Evolutionary conservation across 2,329 filamentous ascomycete species (phyloP), one percentile per base, ranked within the genome.

Genomic region (Exophiala bonariae): DNA sequence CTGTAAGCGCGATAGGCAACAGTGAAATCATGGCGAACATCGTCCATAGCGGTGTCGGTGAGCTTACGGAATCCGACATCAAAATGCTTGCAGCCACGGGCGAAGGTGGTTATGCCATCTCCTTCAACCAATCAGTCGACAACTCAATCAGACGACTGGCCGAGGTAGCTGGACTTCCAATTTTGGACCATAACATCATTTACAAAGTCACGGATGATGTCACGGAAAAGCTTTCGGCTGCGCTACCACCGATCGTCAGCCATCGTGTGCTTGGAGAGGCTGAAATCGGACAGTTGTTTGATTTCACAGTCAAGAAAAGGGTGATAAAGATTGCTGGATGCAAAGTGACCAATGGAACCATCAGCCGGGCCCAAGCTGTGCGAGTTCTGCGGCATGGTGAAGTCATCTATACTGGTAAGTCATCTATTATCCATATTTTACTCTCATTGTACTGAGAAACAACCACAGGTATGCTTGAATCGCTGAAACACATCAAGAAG

Each of bases 401-500:
- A 61, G 78, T 82, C 42, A 63, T 97, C 9, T 93, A 85, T 64
- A 85, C 95, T 66, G 92, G 92, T 95, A 75, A 72, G 86, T 76
- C 10, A 8, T 22, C 32, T 35, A 23, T 39, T 14, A 19, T 35
- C 3, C 5, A 3, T 14, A n/a, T n/a, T n/a, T n/a, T n/a, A n/a
- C n/a, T n/a, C n/a, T n/a, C n/a, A n/a, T n/a, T n/a, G n/a, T n/a
- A n/a, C n/a, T n/a, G n/a, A n/a, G n/a, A n/a, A n/a, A n/a, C n/a
- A n/a, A 23, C 5, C 16, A 13, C 47, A 96, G 92, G 91, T 56
- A 78, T 78, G 41, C 80, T 97, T 34, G 78, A 82, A 14, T 88
- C 88, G 1, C 81, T 99, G 49, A 96, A 93, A 72, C 87, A 95
- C 61, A 82, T 87, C 66, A 96, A 97, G 77, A 95, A 95, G 66